Base-by-base conservation (phyloP, 1,284 basidiomycete species). In the Papiliotrema flavescens region DNA sequence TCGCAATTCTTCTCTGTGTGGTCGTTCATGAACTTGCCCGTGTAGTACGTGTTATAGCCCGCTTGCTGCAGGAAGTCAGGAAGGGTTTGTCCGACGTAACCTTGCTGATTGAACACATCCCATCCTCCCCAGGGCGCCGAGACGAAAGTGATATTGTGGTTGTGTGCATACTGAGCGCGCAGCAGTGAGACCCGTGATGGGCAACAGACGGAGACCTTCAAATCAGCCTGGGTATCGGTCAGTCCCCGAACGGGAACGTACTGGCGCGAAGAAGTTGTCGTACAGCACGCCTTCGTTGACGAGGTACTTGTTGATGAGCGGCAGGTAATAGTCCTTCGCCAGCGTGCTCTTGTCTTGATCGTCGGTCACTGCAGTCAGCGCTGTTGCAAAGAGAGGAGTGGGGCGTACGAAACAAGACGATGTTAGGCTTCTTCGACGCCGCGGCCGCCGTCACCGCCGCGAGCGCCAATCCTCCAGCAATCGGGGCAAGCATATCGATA, bases 21-120 rank as follows among this genome's bases (percentile, higher is more conserved):
- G 32, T 57, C 67, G 46, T 72, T 72, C 58, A 72, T 71, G 8
- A 65, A 54, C 56, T 74, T 74, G 28, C 71, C 71, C 0, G 58
- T 57, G 56, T 72, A 74, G 50, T 60, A 66, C 0, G 69, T 72
- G 44, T 53, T 54, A 56, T 70, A 74, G 1, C 70, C 69, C 0
- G 61, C 66, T 0, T 53, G 40, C 54, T 70, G 67, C 0, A 73
- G 54, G 43, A 64, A 70, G 51, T 62, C 61, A 20, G 66, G 66
- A 1, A 74, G 57, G 32, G 65, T 66, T 40, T 67, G 56, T 8
- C 46, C 49, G 26, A 64, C 65, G 43, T 68, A 69, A 1, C 67
- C 64, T 39, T 65, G 59, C 45, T 65, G 52, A 62, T 64, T 68
- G 53, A 69, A 71, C 8, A 65, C 52, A 2, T 57, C 54, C 66